Percentiles rank a stretch among this genome's conserved stretches.
Evolutionary conservation across 2,329 filamentous ascomycete species (phyloP).

Genomic region (Xylariales sp.): DNA sequence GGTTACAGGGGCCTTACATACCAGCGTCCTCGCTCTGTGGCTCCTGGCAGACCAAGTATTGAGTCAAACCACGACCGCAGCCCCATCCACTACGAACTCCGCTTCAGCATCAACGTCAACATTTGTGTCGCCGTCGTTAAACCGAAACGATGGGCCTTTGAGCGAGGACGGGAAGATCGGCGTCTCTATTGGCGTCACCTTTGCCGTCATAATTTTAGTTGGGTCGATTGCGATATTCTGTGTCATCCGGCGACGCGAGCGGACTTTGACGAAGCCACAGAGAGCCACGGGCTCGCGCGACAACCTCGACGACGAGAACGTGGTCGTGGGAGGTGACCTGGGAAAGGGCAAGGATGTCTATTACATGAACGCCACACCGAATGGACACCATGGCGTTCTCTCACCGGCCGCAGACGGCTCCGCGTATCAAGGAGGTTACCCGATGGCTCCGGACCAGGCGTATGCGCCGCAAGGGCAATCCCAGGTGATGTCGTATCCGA

Average conservation of each 20-base stretch:
- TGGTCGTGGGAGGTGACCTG: background rate
- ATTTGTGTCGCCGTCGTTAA: constrained; percentile 24
- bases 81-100: background rate
- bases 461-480: constrained; percentile 27
- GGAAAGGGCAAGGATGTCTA: constrained; percentile 22
- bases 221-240: constrained; percentile 30
- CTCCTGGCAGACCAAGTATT: constrained; percentile 23
- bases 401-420: constrained; percentile 14
- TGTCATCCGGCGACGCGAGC: constrained; percentile 26
- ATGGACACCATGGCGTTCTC: background rate
- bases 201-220: constrained; percentile 28
- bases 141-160: background rate
- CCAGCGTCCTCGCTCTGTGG: constrained; percentile 30
- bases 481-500: constrained; percentile 8
- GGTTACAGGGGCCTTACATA: constrained; percentile 18
- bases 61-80: constrained; percentile 12
- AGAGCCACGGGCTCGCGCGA: constrained; percentile 2
- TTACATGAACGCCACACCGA: constrained; percentile 22
- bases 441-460: constrained; percentile 24
- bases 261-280: constrained; percentile 21
- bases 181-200: constrained; percentile 35
- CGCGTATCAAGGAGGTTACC: constrained; percentile 18
- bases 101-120: constrained; percentile 18
- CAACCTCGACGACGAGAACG: constrained; percentile 18
- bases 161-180: constrained; percentile 27